Conservation (phyloP, 2,329 filamentous ascomycete genomes). For the Talaromyces atroroseus region DNA sequence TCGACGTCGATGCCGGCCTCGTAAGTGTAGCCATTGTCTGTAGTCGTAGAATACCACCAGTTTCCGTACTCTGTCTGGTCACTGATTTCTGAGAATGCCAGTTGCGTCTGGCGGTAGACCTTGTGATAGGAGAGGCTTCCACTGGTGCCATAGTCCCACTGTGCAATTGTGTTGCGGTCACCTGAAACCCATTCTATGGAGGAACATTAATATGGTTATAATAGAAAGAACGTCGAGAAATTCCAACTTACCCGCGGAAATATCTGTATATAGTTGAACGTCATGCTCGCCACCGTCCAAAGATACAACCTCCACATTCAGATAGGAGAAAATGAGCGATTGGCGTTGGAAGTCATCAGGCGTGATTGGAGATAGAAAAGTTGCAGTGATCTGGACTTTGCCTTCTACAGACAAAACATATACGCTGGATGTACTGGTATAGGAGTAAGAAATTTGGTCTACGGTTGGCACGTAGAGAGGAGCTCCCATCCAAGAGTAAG, state of each 20-base stretch:
- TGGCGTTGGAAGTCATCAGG: slow-evolving; percentile 62
- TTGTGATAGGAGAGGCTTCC: slow-evolving; percentile 59
- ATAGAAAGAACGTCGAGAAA: slow-evolving; percentile 1
- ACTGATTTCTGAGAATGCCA: slow-evolving; percentile 42
- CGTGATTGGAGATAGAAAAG: slow-evolving; percentile 66
- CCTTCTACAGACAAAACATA: slow-evolving; percentile 62
- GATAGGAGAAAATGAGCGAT: slow-evolving; percentile 65
- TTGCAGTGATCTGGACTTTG: slow-evolving; percentile 60
- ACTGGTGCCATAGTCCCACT: slow-evolving; percentile 56
- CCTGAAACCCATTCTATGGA: slow-evolving; percentile 66
- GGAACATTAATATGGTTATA: background rate
- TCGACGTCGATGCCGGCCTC: slow-evolving; percentile 44
- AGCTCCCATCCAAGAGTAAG: slow-evolving; percentile 64
- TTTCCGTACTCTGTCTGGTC: slow-evolving; percentile 51
- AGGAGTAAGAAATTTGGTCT: slow-evolving; percentile 59
- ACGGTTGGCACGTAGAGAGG: slow-evolving; percentile 40
- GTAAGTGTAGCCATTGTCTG: slow-evolving; percentile 36
- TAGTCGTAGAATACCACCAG: slow-evolving; percentile 50
- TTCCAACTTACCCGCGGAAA: slow-evolving; percentile 55
- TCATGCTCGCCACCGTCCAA: slow-evolving; percentile 58
- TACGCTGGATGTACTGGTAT: slow-evolving; percentile 66
- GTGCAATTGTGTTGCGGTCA: slow-evolving; percentile 49
- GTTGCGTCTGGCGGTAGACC: slow-evolving; percentile 43
- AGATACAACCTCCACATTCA: slow-evolving; percentile 59
- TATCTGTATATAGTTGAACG: slow-evolving; percentile 67